Conservation (phyloP, 306 rosid genomes). For the Spatholobus suberectus region DNA sequence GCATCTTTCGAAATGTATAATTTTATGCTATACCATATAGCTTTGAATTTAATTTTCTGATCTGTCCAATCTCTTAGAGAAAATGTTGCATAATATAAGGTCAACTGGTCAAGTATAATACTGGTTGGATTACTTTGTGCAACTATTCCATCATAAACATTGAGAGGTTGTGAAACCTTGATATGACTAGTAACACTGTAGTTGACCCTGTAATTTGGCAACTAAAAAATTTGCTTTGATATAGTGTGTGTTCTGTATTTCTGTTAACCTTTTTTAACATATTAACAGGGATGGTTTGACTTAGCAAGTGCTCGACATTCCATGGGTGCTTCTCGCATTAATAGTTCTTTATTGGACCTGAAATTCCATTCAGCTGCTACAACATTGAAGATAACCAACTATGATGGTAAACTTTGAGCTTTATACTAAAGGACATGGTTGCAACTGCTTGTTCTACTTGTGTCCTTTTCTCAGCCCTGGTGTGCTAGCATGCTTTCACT, state of each 20-base stretch:
- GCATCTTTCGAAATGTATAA: neutral
- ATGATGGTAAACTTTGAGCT: constrained; percentile 51
- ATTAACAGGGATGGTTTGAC: constrained; percentile 85
- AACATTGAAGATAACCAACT: constrained; percentile 54
- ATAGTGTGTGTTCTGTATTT: neutral
- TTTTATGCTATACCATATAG: neutral
- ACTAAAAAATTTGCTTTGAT: constrained; percentile 4
- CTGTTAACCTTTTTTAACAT: neutral
- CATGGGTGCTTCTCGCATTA: constrained; percentile 86
- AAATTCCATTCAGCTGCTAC: constrained; percentile 77
- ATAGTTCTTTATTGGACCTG: constrained; percentile 71
- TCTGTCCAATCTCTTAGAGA: neutral
- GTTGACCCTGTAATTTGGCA: constrained; percentile 20
- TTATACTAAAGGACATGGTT: neutral
- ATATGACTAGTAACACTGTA: neutral
- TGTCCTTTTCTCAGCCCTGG: constrained; percentile 2
- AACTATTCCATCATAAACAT: neutral
- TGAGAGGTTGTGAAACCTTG: neutral
- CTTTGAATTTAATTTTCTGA: neutral
- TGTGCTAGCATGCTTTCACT: constrained; percentile 29
- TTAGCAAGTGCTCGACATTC: constrained; percentile 88
- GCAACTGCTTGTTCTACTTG: constrained; percentile 25
- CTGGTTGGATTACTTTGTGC: neutral
- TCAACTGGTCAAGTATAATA: neutral
- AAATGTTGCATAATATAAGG: neutral